Conservation (phyloP, 768 basidiomycete species). For the Termitomyces sp. region DNA sequence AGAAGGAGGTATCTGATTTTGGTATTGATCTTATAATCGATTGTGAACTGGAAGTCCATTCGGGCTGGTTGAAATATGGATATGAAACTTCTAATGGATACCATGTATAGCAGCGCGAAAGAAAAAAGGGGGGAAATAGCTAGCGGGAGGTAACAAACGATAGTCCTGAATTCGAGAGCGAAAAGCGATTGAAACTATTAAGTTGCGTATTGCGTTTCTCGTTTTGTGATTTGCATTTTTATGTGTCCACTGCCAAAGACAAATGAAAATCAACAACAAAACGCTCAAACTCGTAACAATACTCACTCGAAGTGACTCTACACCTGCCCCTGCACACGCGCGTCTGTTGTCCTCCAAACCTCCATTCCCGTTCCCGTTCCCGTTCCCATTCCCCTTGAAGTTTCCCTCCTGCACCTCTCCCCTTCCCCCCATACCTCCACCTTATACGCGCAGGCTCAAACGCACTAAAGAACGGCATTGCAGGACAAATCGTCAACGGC, state of each 20-base stretch:
- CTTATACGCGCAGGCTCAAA: too few species aligned
- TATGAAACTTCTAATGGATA: too few species aligned
- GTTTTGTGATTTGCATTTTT: too few species aligned
- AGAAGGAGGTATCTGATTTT: too few species aligned
- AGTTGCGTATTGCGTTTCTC: neutral
- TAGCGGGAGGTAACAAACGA: neutral
- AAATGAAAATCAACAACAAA: neutral
- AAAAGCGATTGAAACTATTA: neutral
- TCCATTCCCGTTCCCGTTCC: neutral
- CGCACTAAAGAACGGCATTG: slow-evolving; percentile 68
- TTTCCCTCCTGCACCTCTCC: neutral
- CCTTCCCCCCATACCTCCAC: too few species aligned
- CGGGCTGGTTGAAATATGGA: too few species aligned
- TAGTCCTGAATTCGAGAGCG: neutral
- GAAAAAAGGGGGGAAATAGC: neutral
- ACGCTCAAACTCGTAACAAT: too few species aligned
- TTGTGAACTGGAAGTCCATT: neutral
- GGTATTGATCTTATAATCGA: neutral
- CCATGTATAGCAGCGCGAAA: neutral
- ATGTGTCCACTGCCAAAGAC: neutral
- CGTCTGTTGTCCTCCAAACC: neutral
- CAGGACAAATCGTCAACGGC: too few species aligned
- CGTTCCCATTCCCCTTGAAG: neutral
- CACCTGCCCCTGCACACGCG: neutral
- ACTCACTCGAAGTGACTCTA: neutral